Conservation (phyloP, 1,284 basidiomycete species). For the Apiotrichum gracile region DNA sequence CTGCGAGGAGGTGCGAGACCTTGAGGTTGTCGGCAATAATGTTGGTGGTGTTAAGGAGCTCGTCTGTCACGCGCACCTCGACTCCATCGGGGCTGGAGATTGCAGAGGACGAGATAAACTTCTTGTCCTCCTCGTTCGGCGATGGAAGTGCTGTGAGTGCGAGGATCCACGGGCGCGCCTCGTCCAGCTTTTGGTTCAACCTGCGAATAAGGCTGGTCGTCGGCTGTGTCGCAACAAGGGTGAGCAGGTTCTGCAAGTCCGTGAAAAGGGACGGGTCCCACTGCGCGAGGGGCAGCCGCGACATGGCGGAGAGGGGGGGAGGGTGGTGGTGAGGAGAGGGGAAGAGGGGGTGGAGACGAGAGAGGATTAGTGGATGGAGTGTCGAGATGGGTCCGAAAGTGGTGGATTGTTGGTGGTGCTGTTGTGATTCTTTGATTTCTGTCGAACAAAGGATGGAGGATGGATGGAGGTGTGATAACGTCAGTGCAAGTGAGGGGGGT, state of each 20-base stretch:
- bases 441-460: too few species aligned
- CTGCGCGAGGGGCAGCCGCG: conserved; percentile 24
- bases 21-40: conserved; percentile 25
- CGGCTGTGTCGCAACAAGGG: conserved; percentile 29
- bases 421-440: too few species aligned
- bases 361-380: too few species aligned
- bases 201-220: conserved; percentile 33
- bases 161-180: conserved; percentile 39
- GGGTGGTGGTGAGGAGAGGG: conserved; percentile 18
- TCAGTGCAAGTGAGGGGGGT: too few species aligned
- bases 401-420: too few species aligned
- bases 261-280: conserved; percentile 40
- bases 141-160: conserved; percentile 30
- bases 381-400: too few species aligned
- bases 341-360: background rate
- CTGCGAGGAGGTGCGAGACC: conserved; percentile 36
- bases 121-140: conserved; percentile 34
- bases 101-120: conserved; percentile 26
- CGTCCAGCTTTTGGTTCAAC: conserved; percentile 29
- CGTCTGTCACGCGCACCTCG: conserved; percentile 29
- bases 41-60: conserved; percentile 30
- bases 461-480: too few species aligned
- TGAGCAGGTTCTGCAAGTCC: conserved; percentile 35
- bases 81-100: conserved; percentile 24
- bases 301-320: conserved; percentile 22